Percentiles rank a stretch among this genome's conserved stretches.
Evolutionary conservation across 176 grass and related monocot species (phyloP).

Genomic region (Areca catechu): DNA sequence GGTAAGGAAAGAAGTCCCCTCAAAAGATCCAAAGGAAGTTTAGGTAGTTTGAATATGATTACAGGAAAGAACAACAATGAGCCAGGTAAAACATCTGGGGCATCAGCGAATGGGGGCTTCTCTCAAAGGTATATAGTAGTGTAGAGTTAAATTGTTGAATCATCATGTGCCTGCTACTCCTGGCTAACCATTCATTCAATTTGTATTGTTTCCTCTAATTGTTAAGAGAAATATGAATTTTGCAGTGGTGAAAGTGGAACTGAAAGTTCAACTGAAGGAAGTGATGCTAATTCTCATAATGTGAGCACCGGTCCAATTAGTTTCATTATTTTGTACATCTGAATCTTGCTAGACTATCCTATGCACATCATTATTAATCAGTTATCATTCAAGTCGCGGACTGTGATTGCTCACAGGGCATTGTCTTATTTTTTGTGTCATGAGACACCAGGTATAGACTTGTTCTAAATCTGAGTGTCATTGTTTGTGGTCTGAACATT

Average conservation of each 20-base stretch:
- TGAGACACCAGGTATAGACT: too few relatives aligned
- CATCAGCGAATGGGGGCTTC: conserved; percentile 54
- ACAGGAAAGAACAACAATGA: conserved; percentile 58
- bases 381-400: too few relatives aligned
- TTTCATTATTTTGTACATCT: background rate
- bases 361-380: too few relatives aligned
- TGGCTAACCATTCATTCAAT: too few relatives aligned
- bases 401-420: too few relatives aligned
- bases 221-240: conserved; percentile 12
- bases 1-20: conserved; percentile 72
- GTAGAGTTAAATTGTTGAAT: background rate
- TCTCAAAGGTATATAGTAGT: conserved; percentile 65
- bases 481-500: too few relatives aligned
- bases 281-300: conserved; percentile 84
- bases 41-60: conserved; percentile 97
- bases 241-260: conserved; percentile 81
- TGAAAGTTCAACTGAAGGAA: conserved; percentile 81
- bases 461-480: too few relatives aligned
- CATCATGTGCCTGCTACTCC: too few relatives aligned
- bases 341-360: too few relatives aligned
- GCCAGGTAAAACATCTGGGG: conserved; percentile 61
- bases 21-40: conserved; percentile 93
- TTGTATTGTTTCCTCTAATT: too few relatives aligned
- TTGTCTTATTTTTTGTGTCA: too few relatives aligned
- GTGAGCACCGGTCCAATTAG: conserved; percentile 23